Conservation (phyloP, 2,329 filamentous ascomycete species). For the Trichoderma sp. region DNA sequence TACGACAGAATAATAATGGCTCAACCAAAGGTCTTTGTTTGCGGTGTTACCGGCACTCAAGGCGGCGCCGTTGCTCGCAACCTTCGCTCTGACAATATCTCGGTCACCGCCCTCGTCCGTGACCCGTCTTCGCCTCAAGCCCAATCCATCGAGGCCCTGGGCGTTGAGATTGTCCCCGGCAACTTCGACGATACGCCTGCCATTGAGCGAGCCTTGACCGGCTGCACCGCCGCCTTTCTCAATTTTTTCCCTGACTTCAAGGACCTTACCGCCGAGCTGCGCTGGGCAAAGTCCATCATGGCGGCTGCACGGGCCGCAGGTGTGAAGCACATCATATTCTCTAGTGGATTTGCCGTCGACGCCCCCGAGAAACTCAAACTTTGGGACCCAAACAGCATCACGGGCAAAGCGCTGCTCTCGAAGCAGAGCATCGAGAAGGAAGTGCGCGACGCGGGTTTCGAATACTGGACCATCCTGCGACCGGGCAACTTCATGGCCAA, state of each 20-base stretch:
- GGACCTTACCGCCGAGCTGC: slow-evolving; percentile 39
- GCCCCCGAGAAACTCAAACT: slow-evolving; percentile 37
- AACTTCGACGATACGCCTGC: slow-evolving; percentile 41
- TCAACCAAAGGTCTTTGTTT: slow-evolving; percentile 41
- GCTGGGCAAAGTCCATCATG: slow-evolving; percentile 40
- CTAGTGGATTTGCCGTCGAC: slow-evolving; percentile 39
- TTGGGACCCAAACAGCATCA: slow-evolving; percentile 37
- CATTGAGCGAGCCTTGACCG: slow-evolving; percentile 38
- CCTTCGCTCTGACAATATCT: slow-evolving; percentile 40
- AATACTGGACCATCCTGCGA: slow-evolving; percentile 53
- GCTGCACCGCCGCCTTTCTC: slow-evolving; percentile 42
- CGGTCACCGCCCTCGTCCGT: slow-evolving; percentile 44
- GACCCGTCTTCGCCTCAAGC: slow-evolving; percentile 39
- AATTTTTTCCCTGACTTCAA: slow-evolving; percentile 41
- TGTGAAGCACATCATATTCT: slow-evolving; percentile 30
- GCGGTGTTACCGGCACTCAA: slow-evolving; percentile 47
- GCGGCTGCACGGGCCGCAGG: slow-evolving; percentile 45
- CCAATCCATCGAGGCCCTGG: slow-evolving; percentile 37
- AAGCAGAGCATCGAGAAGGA: slow-evolving; percentile 50
- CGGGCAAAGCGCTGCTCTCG: slow-evolving; percentile 39
- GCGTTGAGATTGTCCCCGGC: slow-evolving; percentile 41
- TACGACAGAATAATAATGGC: background rate
- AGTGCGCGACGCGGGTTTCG: slow-evolving; percentile 44
- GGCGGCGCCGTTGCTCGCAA: slow-evolving; percentile 43
- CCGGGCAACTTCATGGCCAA: slow-evolving; percentile 58